Base-by-base conservation (phyloP, 495 filamentous ascomycete species). In the Mytilinidion resinicola region DNA sequence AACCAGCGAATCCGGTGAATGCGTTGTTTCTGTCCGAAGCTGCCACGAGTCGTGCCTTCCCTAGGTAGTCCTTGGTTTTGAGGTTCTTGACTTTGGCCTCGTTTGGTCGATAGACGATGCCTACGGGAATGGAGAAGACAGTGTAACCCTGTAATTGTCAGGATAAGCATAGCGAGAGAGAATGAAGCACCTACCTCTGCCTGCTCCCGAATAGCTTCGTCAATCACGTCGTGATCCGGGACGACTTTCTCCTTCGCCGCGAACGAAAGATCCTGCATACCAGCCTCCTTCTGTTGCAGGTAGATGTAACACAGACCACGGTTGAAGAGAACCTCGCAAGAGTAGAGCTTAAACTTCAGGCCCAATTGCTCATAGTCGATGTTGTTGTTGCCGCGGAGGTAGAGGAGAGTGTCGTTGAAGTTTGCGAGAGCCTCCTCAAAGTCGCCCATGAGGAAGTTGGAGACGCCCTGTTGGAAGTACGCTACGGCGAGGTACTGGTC, bases 281-380 rank as follows among this genome's bases (percentile, higher is more conserved):
- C 93, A 11, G 85, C 81, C 11, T 89, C 86, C 71, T 89, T 88
- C 72, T 96, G 90, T 67, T 90, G 87, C 12, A 97, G 82, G 67
- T 97, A 97, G 66, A 97, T 95, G 74, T 96, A 97, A 75, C 95
- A 97, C 39, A 99, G 80, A 44, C 93, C 93, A 38, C 93, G 85
- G 73, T 99, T 99, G 81, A 99, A 99, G 14, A 99, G 78, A 2
- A 96, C 95, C 70, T 99, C 95, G 72, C 93, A 99, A 5, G 93
- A 96, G 73, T 88, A 96, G 5, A 99, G 78, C 64, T 95, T 96
- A 76, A 97, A 99, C 53, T 91, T 88, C 39, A 99, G 80, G 11
- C 93, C 93, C 44, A 99, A 78, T 72, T 99, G 93, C 61, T 96
- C 91, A 70, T 99, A 99, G 74, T 99, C 90, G 76, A 99, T 99